Percentiles rank a stretch among this genome's conserved stretches.
These are phyloP conservation scores for Phytophthora lateralis DNA, from an alignment of 352 stramenopile species.

Conservation along the genomic window DNA sequence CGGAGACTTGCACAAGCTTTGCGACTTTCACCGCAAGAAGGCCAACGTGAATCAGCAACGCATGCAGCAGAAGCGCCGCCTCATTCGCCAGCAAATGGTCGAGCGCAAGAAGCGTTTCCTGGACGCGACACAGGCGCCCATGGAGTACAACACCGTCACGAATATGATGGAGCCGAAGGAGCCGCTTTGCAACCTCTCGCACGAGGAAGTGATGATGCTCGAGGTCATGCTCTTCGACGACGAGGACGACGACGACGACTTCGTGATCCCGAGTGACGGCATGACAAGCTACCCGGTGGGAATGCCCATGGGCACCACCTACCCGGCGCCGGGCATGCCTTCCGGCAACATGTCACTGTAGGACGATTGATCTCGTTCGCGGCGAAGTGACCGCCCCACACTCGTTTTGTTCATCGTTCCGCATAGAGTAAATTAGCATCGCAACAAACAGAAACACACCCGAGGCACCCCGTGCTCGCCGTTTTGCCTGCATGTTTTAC, in stretches of 20 bases:
- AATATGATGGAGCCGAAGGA: constrained; percentile 42
- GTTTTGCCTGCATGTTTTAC: constrained; percentile 30
- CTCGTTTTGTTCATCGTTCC: constrained; percentile 34
- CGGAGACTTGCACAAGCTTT: constrained; percentile 76
- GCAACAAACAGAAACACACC: constrained; percentile 36
- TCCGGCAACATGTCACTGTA: constrained; percentile 41
- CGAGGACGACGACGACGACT: constrained; percentile 30
- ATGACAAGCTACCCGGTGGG: constrained; percentile 16
- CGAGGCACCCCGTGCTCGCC: background rate
- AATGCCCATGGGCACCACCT: constrained; percentile 22
- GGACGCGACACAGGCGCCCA: constrained; percentile 40
- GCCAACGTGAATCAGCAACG: constrained; percentile 82
- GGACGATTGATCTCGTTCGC: background rate
- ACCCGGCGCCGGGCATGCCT: constrained; percentile 19
- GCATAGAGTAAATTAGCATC: constrained; percentile 48
- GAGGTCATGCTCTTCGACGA: constrained; percentile 52
- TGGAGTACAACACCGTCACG: constrained; percentile 36
- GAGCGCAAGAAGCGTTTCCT: constrained; percentile 58
- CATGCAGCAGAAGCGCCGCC: constrained; percentile 58
- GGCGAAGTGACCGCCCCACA: constrained; percentile 4
- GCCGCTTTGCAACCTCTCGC: constrained; percentile 49
- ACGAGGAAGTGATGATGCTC: constrained; percentile 51
- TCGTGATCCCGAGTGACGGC: constrained; percentile 17
- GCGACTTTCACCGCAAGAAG: constrained; percentile 68
- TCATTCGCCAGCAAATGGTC: constrained; percentile 53